Evolutionary conservation across 139 green algal species (phyloP).

Genomic region (Deuterostichococcus epilithicus): DNA sequence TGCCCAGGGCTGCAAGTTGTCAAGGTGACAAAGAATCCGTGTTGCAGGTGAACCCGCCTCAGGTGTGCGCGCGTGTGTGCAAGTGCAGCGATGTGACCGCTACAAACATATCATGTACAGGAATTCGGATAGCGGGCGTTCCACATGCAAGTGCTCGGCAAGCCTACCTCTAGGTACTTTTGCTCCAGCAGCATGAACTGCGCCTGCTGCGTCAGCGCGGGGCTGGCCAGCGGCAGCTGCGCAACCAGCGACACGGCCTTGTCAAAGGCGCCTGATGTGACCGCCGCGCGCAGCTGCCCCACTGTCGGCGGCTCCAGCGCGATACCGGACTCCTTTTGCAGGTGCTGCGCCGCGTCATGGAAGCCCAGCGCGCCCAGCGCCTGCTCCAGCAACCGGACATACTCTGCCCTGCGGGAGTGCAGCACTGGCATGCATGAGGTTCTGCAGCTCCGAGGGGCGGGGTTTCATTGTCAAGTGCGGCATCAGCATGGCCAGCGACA

Average conservation of each 20-base stretch:
- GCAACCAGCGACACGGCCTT: constrained; percentile 54
- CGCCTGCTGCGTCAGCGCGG: constrained; percentile 18
- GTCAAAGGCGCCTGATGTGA: constrained; percentile 59
- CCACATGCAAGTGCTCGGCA: no score
- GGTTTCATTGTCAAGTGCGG: no score
- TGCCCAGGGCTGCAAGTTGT: constrained; percentile 15
- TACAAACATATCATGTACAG: no score
- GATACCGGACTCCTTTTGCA: constrained; percentile 26
- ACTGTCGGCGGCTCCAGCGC: constrained; percentile 63
- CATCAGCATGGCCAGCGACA: no score
- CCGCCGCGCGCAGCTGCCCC: constrained; percentile 40
- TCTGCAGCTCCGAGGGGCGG: no score
- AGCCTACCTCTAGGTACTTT: constrained; percentile 51
- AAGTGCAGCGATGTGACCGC: no score
- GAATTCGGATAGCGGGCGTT: no score
- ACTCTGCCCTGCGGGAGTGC: constrained; percentile 38
- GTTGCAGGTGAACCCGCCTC: no score
- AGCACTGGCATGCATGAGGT: no score
- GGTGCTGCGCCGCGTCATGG: constrained; percentile 25
- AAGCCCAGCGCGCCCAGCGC: constrained; percentile 65
- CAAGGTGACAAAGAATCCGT: no score
- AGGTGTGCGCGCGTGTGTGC: no score
- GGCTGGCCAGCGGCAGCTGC: constrained; percentile 17
- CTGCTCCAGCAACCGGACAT: constrained; percentile 74
- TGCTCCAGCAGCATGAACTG: constrained; percentile 53